Evolutionary conservation across 2,329 filamentous ascomycete species (phyloP), one percentile per base, ranked within the genome.

Genomic region (Grosmannia huntii): DNA sequence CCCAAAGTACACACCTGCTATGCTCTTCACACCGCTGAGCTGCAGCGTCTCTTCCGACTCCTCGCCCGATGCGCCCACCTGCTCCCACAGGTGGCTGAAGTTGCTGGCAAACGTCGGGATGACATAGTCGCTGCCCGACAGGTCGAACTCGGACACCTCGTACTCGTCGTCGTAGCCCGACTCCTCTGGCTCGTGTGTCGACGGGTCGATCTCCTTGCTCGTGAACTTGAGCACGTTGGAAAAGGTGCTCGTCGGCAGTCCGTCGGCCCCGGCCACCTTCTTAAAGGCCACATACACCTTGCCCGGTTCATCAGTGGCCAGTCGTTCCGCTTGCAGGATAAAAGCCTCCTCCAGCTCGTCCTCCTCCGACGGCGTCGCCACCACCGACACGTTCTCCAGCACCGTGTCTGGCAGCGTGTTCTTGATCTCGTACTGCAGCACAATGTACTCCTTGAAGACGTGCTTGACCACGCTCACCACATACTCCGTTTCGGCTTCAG

Each of bases 151-250:
- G 62, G 94, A 90, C 60, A 97, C 87, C 74, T 96, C 89, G 69
- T 99, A 99, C 74, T 99, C 94, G 68, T 99, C 94, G 57, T 97
- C 92, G 71, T 97, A 97, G 52, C 94, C 94, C 53, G 76, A 80
- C 19, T 95, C 90, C 71, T 99, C 94, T 0, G 92, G 89, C 73
- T 96, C 90, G 64, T 84, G 83, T n/a, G 89, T 96, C 28, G 87
- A 87, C 6, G 94, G 94, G 67, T 99, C 94, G 64, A 99, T 94
- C 73, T 99, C 94, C 75, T 96, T 97, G 77, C 87, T 94, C 21
- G 90, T 96, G 71, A 99, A 99, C 73, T 94, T 96, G 69, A 99
- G 86, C 46, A 89, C 77, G 72, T 97, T 99, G 64, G 89, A 90
- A 72, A 99, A 95, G 49, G 83, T 87, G 56, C 86, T 84, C 25